These are phyloP conservation scores for Claviceps maximensis DNA, from an alignment of 2,329 filamentous ascomycete genomes.

Conservation along the genomic window DNA sequence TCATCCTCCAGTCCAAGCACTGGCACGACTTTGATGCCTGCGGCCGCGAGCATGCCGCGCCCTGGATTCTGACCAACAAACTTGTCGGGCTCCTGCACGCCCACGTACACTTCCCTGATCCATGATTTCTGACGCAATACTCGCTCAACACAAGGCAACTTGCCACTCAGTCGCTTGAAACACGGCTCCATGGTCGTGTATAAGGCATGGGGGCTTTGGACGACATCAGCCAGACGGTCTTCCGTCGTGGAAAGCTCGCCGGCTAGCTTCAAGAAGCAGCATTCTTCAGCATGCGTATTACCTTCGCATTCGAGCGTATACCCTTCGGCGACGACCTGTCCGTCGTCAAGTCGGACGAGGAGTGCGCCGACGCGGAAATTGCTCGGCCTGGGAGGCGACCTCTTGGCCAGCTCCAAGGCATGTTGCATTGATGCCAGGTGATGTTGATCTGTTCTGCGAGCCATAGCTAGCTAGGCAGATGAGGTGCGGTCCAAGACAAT, in stretches of 20 bases:
- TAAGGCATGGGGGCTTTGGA: conserved; percentile 32
- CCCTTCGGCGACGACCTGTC: conserved; percentile 58
- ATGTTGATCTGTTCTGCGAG: conserved; percentile 19
- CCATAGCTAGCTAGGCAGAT: conserved; percentile 11
- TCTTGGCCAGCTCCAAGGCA: conserved; percentile 61
- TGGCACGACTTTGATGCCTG: conserved; percentile 61
- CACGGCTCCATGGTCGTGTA: conserved; percentile 95
- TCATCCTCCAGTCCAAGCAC: conserved; percentile 65
- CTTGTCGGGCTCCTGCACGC: conserved; percentile 76
- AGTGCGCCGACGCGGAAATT: conserved; percentile 94
- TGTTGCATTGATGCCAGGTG: conserved; percentile 47
- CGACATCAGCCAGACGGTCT: conserved; percentile 34
- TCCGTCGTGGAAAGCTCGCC: conserved; percentile 34
- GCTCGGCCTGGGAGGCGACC: conserved; percentile 73
- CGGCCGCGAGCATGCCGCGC: conserved; percentile 52
- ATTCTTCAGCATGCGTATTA: conserved; percentile 95
- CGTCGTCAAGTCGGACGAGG: conserved; percentile 43
- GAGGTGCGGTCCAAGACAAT: neutral
- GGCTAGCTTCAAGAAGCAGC: conserved; percentile 66
- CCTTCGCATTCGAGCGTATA: conserved; percentile 84
- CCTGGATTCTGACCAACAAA: conserved; percentile 80
- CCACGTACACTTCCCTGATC: conserved; percentile 71
- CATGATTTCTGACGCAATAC: conserved; percentile 50
- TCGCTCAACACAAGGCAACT: conserved; percentile 64
- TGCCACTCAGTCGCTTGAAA: conserved; percentile 59